These are phyloP conservation scores for Chamaecyparis obtusa DNA, from an alignment of 75 land plant genomes.

Conservation along the genomic window DNA sequence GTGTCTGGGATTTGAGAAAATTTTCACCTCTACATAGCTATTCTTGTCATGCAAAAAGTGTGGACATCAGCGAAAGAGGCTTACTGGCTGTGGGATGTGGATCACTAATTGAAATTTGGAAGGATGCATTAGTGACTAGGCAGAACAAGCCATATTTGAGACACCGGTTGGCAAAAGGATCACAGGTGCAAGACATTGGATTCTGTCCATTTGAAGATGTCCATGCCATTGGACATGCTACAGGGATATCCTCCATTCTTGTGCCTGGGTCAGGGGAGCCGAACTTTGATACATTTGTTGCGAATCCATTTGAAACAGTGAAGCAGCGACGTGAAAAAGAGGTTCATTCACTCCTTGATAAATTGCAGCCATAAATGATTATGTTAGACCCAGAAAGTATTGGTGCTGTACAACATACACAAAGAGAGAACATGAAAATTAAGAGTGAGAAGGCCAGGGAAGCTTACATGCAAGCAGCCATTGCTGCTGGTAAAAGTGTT, in stretches of 20 bases:
- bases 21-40: slow-evolving; percentile 56
- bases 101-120: slow-evolving; percentile 71
- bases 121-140: slow-evolving; percentile 52
- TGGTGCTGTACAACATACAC: slow-evolving; percentile 54
- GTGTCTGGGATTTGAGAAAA: slow-evolving; percentile 90
- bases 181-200: slow-evolving; percentile 51
- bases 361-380: slow-evolving; percentile 86
- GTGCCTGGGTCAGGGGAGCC: slow-evolving; percentile 96
- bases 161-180: slow-evolving; percentile 71
- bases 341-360: slow-evolving; percentile 77
- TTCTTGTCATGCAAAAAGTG: slow-evolving; percentile 50
- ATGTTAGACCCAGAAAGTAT: slow-evolving; percentile 80
- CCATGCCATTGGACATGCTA: slow-evolving; percentile 76
- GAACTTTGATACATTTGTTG: slow-evolving; percentile 92
- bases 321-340: slow-evolving; percentile 90
- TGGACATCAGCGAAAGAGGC: slow-evolving; percentile 95
- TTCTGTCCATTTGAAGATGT: slow-evolving; percentile 97
- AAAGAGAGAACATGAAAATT: slow-evolving; percentile 42
- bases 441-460: slow-evolving; percentile 50
- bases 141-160: slow-evolving; percentile 66
- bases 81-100: slow-evolving; percentile 74
- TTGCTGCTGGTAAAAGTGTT: slow-evolving; percentile 54
- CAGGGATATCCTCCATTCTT: slow-evolving; percentile 77
- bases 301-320: slow-evolving; percentile 89
- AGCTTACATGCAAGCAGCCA: slow-evolving; percentile 62